phyloP scores from a whole-genome alignment of 768 basidiomycete genomes.

The Leccinum subgranulosum region DNA sequence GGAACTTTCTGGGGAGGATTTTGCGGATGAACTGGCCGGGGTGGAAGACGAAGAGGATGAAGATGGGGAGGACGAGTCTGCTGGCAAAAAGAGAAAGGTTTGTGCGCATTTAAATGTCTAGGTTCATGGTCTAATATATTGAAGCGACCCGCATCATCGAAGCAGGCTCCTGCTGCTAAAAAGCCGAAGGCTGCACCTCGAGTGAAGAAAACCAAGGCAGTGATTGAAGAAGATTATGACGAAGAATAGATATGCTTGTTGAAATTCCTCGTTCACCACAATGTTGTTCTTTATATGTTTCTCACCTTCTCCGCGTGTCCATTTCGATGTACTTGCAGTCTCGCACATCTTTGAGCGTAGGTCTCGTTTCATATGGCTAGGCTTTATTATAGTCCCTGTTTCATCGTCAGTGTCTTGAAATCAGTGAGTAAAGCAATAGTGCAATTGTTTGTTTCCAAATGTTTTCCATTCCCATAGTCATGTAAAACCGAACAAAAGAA shows the following conservation, averaged over 20 bases:
- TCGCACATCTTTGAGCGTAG: slow-evolving; percentile 2
- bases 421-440: not conserved
- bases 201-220: slow-evolving; percentile 43
- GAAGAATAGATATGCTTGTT: slow-evolving; percentile 20
- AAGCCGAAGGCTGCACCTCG: slow-evolving; percentile 30
- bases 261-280: not conserved
- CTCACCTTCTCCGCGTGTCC: not conserved
- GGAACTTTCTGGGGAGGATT: slow-evolving; percentile 47
- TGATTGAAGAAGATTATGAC: slow-evolving; percentile 43
- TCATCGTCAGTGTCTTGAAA: not conserved
- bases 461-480: not conserved
- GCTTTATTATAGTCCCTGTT: slow-evolving; percentile 1
- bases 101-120: not conserved
- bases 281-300: slow-evolving; percentile 9
- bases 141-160: slow-evolving; percentile 42
- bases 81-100: slow-evolving; percentile 72
- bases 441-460: not conserved
- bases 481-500: not conserved
- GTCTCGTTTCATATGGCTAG: slow-evolving; percentile 6
- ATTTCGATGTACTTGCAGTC: slow-evolving; percentile 11
- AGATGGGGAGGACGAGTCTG: slow-evolving; percentile 33
- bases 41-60: slow-evolving; percentile 51
- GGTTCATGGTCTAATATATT: slow-evolving; percentile 3
- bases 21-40: slow-evolving; percentile 41
- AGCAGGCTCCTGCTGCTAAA: slow-evolving; percentile 45